These are phyloP conservation scores for Populus trichocarpa DNA, from an alignment of 441 rosid genomes.

Conservation along the genomic window DNA sequence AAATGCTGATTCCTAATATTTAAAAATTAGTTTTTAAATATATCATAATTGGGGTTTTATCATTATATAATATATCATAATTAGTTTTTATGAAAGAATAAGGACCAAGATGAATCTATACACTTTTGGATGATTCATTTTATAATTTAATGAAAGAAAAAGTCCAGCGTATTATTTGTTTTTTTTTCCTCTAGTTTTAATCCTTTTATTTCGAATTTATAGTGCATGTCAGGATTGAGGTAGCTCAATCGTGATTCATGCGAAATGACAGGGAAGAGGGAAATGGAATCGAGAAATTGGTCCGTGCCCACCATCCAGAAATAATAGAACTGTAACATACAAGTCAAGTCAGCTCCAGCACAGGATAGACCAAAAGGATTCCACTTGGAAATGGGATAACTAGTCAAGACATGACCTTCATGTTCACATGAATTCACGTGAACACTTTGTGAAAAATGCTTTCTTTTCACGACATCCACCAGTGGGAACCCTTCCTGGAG, in stretches of 20 bases:
- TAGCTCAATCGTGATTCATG: neutral
- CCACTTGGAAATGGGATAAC: neutral
- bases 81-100: too few relatives aligned
- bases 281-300: too few relatives aligned
- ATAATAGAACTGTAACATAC: neutral
- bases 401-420: neutral
- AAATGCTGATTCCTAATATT: too few relatives aligned
- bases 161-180: neutral
- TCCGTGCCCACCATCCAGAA: neutral
- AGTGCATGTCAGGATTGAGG: neutral
- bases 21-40: too few relatives aligned
- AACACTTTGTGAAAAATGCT: slow-evolving; percentile 6
- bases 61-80: too few relatives aligned
- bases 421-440: neutral
- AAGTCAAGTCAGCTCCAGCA: neutral
- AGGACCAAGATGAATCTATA: too few relatives aligned
- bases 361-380: neutral
- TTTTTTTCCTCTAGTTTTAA: too few relatives aligned
- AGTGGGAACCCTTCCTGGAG: neutral
- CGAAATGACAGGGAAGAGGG: too few relatives aligned
- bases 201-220: neutral
- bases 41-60: too few relatives aligned
- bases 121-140: too few relatives aligned
- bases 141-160: neutral
- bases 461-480: slow-evolving; percentile 1